Conservation (phyloP, 1,139 yeast genomes). For the Debaryomycetaceae sp. region DNA sequence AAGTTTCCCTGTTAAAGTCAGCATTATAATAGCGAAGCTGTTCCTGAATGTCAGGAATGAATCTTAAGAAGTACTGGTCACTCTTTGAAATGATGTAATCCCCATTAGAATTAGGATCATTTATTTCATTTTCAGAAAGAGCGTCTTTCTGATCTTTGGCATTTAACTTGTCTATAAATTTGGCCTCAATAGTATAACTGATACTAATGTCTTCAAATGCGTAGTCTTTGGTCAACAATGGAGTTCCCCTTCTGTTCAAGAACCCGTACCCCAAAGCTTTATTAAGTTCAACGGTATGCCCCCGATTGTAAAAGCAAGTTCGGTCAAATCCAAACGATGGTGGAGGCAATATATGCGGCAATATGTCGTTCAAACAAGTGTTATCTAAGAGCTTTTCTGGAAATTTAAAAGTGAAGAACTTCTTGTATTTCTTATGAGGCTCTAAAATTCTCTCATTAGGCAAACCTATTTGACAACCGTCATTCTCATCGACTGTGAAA, state of each 20-base stretch:
- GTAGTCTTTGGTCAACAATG: constrained; percentile 40
- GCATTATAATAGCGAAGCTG: constrained; percentile 27
- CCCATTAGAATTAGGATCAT: constrained; percentile 30
- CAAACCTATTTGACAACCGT: constrained; percentile 51
- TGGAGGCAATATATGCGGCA: constrained; percentile 57
- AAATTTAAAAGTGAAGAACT: constrained; percentile 60
- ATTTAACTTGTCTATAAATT: constrained; percentile 38
- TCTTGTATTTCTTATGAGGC: constrained; percentile 54
- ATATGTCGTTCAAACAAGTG: constrained; percentile 50
- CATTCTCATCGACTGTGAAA: constrained; percentile 40
- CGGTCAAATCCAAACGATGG: constrained; percentile 63
- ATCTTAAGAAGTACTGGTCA: constrained; percentile 38
- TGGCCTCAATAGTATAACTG: constrained; percentile 42
- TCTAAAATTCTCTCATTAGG: constrained; percentile 47
- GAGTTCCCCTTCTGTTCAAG: constrained; percentile 39
- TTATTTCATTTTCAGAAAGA: constrained; percentile 35
- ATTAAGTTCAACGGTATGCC: constrained; percentile 33
- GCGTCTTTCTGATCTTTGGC: constrained; percentile 23
- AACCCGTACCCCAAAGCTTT: constrained; percentile 47
- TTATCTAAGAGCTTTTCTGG: constrained; percentile 58
- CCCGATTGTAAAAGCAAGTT: constrained; percentile 35
- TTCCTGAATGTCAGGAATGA: constrained; percentile 36
- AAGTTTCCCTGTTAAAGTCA: constrained; percentile 25
- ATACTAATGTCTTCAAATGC: constrained; percentile 41
- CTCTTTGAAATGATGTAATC: constrained; percentile 37